Evolutionary conservation across 345 rosid genomes (phyloP).

Genomic region (Eucalyptus curtisii): DNA sequence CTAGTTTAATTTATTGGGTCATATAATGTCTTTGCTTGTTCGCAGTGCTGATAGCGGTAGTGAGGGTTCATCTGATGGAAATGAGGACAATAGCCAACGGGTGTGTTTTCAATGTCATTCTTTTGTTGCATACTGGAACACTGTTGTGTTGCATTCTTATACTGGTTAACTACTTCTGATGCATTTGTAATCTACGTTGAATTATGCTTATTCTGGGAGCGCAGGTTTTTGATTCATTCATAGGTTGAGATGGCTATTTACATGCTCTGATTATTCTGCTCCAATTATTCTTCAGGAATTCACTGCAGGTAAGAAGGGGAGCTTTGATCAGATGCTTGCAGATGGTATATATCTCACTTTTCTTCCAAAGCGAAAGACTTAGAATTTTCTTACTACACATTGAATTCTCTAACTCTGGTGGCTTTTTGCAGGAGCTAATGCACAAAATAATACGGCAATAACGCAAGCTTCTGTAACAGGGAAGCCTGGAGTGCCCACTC

Average conservation of each 20-base stretch:
- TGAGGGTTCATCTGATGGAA: constrained; percentile 86
- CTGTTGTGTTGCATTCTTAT: background rate
- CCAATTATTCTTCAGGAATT: constrained; percentile 25
- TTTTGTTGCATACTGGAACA: background rate
- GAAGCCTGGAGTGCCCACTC: constrained; percentile 45
- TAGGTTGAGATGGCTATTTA: background rate
- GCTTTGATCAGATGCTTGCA: constrained; percentile 73
- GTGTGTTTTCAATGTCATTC: constrained; percentile 11
- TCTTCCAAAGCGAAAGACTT: background rate
- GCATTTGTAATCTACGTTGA: background rate
- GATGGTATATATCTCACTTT: constrained; percentile 39
- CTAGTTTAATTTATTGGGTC: background rate
- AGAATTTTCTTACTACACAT: background rate
- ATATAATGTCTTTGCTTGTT: constrained; percentile 2
- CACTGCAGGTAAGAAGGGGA: constrained; percentile 45
- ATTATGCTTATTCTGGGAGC: background rate
- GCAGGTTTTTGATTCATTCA: background rate
- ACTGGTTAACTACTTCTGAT: background rate
- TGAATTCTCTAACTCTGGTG: background rate
- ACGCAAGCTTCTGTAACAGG: constrained; percentile 43
- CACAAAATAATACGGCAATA: constrained; percentile 36
- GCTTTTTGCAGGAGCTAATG: constrained; percentile 40
- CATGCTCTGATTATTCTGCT: background rate
- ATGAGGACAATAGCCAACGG: constrained; percentile 67
- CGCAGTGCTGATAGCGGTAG: constrained; percentile 82